Base-by-base conservation (phyloP, 164 flowering plant species). In the Stephania yunnanensis region DNA sequence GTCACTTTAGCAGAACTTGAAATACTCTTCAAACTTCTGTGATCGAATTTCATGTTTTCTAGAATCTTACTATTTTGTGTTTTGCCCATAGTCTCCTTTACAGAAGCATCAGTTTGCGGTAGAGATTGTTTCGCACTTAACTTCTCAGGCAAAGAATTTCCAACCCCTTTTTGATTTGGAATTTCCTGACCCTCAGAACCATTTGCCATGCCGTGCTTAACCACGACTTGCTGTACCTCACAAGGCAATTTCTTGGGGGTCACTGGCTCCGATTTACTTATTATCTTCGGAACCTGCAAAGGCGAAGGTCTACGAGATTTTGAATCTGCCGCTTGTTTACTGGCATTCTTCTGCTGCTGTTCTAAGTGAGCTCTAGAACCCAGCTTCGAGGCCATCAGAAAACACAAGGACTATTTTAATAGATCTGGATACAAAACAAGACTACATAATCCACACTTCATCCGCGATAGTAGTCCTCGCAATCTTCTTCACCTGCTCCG, bases 1-100 rank as follows among this genome's bases (percentile, higher is more conserved):
- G 93, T 91, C 44, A 86, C 80, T 85, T 91, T 91, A 46, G 86
- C 90, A 63, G 95, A 87, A 72, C 82, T 89, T 20, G 90, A 88
- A 81, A 90, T 87, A 74, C 79, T 83, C 75, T 89, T 90, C 25
- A 82, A 87, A 72, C 87, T 86, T 63, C 82, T 82, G 55, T 73
- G 72, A 72, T 81, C 92, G 8, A 87, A 84, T 46, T 72, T 83
- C 80, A 85, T 88, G 88, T 87, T 89, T 63, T 87, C 90, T 74
- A 86, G 86, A 75, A 87, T 89, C 53, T 61, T 76, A 50, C 75
- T 81, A 44, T 75, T 80, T 72, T 85, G 91, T 22, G 79, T 74
- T 15, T 87, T 75, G 69, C 78, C 78, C 68, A 74, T 70, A 25
- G 48, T 73, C 10, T 82, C 91, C 77, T 71, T 80, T 46, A 78